phyloP scores from a whole-genome alignment of 352 stramenopile species.

The Thraustochytrium striatum region DNA sequence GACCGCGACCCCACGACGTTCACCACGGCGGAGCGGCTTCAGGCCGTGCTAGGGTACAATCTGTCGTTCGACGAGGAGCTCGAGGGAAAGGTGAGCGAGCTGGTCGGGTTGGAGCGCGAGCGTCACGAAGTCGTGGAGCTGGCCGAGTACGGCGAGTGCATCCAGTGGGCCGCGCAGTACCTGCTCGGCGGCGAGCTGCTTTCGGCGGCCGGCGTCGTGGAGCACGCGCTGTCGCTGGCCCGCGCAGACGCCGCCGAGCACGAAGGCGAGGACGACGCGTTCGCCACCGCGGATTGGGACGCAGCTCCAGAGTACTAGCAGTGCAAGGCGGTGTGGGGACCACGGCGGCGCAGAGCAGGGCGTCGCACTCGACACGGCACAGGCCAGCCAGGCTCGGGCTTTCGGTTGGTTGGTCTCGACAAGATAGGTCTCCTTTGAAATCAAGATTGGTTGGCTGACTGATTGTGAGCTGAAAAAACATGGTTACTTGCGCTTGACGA shows the following conservation, averaged over 20 bases:
- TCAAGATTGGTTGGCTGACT: too few relatives aligned
- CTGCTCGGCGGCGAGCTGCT: slow-evolving; percentile 25
- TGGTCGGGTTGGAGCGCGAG: background rate
- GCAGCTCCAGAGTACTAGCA: too few relatives aligned
- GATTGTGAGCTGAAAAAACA: too few relatives aligned
- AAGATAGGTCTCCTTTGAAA: too few relatives aligned
- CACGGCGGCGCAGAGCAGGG: too few relatives aligned
- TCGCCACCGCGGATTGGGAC: too few relatives aligned
- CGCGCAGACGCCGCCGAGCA: background rate
- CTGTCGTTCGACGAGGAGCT: background rate
- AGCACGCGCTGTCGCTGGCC: background rate
- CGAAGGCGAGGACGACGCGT: background rate
- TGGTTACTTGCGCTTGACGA: slow-evolving; percentile 46
- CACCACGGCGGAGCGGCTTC: background rate
- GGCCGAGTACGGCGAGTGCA: slow-evolving; percentile 8
- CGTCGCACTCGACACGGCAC: too few relatives aligned
- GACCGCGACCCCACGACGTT: slow-evolving; percentile 22
- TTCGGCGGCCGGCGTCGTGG: background rate
- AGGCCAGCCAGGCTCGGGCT: too few relatives aligned
- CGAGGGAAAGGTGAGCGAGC: background rate
- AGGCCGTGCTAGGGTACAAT: background rate
- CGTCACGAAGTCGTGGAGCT: background rate
- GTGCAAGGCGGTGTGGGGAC: too few relatives aligned
- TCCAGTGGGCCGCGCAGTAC: slow-evolving; percentile 38
- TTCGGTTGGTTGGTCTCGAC: too few relatives aligned